Evolutionary conservation across 2,329 filamentous ascomycete species (phyloP).

Genomic region (Colletotrichum simmondsii): DNA sequence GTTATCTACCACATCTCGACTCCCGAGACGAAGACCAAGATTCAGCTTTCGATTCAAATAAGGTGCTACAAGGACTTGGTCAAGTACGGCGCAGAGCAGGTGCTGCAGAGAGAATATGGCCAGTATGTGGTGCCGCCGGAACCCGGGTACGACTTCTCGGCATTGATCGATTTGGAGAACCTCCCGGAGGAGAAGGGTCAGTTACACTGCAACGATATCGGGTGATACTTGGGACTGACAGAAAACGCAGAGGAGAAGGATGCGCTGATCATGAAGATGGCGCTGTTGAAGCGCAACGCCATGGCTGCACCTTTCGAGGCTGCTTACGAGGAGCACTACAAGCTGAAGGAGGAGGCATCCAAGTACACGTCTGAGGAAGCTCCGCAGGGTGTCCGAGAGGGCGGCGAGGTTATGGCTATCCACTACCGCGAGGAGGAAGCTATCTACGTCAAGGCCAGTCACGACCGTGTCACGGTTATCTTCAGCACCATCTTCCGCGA

Average conservation of each 20-base stretch:
- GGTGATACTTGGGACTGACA: slow-evolving; percentile 8
- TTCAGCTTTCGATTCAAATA: slow-evolving; percentile 93
- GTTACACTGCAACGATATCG: slow-evolving; percentile 12
- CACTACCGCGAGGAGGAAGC: slow-evolving; percentile 99
- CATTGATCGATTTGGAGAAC: slow-evolving; percentile 88
- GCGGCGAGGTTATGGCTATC: slow-evolving; percentile 93
- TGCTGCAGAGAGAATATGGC: slow-evolving; percentile 95
- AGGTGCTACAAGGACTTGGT: slow-evolving; percentile 95
- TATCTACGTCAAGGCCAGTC: slow-evolving; percentile 97
- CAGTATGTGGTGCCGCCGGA: slow-evolving; percentile 89
- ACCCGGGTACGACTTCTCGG: slow-evolving; percentile 94
- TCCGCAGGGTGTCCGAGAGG: slow-evolving; percentile 88
- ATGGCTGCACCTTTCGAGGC: slow-evolving; percentile 99
- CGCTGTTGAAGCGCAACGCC: slow-evolving; percentile 94
- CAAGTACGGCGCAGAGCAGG: slow-evolving; percentile 89
- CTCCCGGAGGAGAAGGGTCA: slow-evolving; percentile 83
- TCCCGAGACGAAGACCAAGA: slow-evolving; percentile 91
- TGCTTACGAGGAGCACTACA: slow-evolving; percentile 92
- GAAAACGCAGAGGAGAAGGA: slow-evolving; percentile 77
- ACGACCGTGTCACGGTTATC: slow-evolving; percentile 97
- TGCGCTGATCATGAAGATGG: slow-evolving; percentile 86
- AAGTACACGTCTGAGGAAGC: slow-evolving; percentile 95
- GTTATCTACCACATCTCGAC: slow-evolving; percentile 99
- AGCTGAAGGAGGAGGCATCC: slow-evolving; percentile 86
- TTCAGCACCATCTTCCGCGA: slow-evolving; percentile 99